These are phyloP conservation scores for Colletotrichum tabaci DNA, from an alignment of 2,329 filamentous ascomycete genomes.

Conservation along the genomic window DNA sequence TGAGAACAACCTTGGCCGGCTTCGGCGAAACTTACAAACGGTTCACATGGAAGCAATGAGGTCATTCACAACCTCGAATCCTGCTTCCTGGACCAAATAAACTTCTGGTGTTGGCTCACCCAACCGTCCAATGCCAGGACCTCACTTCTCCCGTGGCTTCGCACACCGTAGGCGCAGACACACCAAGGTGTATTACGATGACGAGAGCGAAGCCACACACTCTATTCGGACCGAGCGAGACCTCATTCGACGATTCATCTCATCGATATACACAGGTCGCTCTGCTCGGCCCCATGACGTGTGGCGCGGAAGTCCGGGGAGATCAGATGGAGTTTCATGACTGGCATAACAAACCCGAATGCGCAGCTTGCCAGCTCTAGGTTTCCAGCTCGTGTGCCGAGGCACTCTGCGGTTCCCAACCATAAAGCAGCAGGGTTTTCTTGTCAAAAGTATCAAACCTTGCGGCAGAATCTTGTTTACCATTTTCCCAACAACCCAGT, in stretches of 20 bases:
- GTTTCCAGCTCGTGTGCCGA: slow-evolving; percentile 1
- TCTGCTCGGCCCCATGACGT: neutral
- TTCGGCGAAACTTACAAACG: no score
- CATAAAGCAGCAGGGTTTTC: neutral
- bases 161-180: no score
- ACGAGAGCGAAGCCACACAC: neutral
- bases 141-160: no score
- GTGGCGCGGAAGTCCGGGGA: neutral
- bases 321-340: slow-evolving; percentile 18
- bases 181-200: neutral
- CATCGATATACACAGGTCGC: neutral
- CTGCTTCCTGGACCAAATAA: no score
- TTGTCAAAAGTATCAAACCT: neutral
- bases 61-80: no score
- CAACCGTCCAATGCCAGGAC: no score
- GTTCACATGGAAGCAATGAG: no score
- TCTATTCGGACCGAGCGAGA: neutral
- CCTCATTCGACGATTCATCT: neutral
- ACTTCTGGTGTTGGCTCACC: no score
- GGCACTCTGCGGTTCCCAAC: neutral
- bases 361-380: neutral
- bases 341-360: neutral
- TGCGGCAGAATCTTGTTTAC: neutral
- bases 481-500: neutral
- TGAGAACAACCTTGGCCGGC: no score